Evolutionary conservation across 305 asterid genomes (phyloP).

Genomic region (Solanum chacoense): DNA sequence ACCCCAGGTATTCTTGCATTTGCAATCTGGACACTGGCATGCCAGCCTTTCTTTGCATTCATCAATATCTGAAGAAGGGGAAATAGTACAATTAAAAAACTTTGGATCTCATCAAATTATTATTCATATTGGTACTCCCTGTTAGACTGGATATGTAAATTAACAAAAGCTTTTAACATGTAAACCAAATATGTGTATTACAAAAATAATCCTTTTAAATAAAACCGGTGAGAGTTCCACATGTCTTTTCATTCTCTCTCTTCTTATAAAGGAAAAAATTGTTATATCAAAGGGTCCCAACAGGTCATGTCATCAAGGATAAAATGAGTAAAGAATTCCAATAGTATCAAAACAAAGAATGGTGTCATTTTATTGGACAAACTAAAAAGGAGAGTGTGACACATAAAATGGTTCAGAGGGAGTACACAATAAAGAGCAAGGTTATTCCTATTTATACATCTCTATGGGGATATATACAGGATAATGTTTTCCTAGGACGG

Average conservation of each 20-base stretch:
- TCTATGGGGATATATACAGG: not conserved
- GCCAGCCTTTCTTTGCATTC: constrained; percentile 83
- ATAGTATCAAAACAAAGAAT: not conserved
- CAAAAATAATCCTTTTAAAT: not conserved
- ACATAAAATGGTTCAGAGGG: not conserved
- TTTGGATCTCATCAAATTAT: not conserved
- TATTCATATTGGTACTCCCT: not conserved
- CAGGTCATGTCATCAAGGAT: not conserved
- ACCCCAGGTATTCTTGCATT: constrained; percentile 96
- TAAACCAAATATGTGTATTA: not conserved
- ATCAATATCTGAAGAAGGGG: constrained; percentile 49
- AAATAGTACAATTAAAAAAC: not conserved
- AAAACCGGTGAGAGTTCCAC: not conserved
- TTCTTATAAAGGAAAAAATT: not conserved
- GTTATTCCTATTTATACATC: not conserved
- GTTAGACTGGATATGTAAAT: not conserved
- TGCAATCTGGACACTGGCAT: constrained; percentile 86
- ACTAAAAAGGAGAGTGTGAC: not conserved
- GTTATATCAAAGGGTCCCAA: not conserved
- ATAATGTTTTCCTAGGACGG: not conserved
- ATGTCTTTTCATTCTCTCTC: not conserved
- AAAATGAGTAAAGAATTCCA: not conserved
- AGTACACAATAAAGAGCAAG: not conserved
- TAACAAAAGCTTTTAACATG: not conserved
- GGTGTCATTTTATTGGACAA: not conserved